A percentile compares a stretch with the other conserved stretches of the same genome.
These are phyloP conservation scores for Populus hybrid DNA, from an alignment of 441 rosid species.

Conservation along the genomic window DNA sequence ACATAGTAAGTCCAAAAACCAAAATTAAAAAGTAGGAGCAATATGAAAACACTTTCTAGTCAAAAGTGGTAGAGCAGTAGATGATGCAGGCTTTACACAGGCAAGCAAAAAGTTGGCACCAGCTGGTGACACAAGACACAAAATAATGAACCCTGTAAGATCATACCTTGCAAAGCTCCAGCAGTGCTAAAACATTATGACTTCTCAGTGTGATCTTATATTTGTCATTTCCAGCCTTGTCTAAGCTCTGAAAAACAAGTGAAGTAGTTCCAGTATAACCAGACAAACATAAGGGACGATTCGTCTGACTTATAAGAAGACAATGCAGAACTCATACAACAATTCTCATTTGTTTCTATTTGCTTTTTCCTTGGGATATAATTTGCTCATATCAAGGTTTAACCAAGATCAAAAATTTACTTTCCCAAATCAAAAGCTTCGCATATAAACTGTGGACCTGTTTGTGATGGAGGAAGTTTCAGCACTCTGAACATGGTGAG, in stretches of 20 bases:
- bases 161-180: constrained; percentile 87
- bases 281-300: constrained; percentile 10
- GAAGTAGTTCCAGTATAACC: constrained; percentile 16
- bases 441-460: background rate
- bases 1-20: background rate
- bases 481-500: background rate
- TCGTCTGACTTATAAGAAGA: constrained; percentile 14
- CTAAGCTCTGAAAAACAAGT: constrained; percentile 58
- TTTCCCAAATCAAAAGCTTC: background rate
- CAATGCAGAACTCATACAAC: background rate
- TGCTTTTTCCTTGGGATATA: background rate
- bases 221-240: constrained; percentile 56
- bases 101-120: constrained; percentile 1
- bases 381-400: background rate
- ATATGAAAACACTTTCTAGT: background rate
- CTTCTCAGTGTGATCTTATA: constrained; percentile 68
- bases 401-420: background rate
- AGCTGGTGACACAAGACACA: background rate
- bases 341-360: background rate
- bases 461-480: background rate
- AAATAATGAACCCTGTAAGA: constrained; percentile 12
- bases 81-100: background rate
- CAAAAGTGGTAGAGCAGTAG: constrained; percentile 1
- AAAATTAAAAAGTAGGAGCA: background rate
- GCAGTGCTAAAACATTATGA: constrained; percentile 57